Base-by-base conservation (phyloP, 306 rosid genomes). In the Canavalia gladiata region DNA sequence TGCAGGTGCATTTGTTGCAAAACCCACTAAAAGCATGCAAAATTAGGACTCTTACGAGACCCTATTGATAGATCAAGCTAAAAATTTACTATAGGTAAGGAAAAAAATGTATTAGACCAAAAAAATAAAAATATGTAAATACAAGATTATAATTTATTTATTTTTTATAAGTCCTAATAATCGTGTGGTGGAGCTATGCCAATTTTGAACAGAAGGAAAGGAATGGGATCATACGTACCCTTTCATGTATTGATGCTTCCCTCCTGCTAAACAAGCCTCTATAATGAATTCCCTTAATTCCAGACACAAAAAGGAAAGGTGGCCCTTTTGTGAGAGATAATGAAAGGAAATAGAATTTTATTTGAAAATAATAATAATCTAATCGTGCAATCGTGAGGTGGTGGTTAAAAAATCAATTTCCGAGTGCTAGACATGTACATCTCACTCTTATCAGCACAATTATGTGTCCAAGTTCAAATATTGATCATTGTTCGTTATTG, bases 251-350 rank as follows among this genome's bases (percentile, higher is more conserved):
- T 25, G 54, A 4, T 64, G 65, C 73, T 65, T 52, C 56, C 57
- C 54, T 66, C 45, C 46, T 54, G 5, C 64, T 63, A 49, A 78
- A 67, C 67, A 55, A 66, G 28, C 37, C 7, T 43, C 29, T 7
- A 12, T 54, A 52, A 63, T 59, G 25, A 77, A 69, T 76, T 34
- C 74, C 67, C 82, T 76, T 45, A 39, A 42, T 72, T 71, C 56
- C 75, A 68, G 86, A 86, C 88, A 83, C 47, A 46, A 51, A 49
- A 83, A 80, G 72, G 25, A 29, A 78, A 62, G 54, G 9, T 73
- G 83, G 75, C 60, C 80, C 78, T 35, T 77, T 77, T 10, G 39
- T 45, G 28, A 67, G 55, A 54, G 28, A 66, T 4, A 33, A 64
- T 33, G 29, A 49, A 35, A 49, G 12, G 25, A 34, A 46, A 7